A percentile compares a stretch with the other conserved stretches of the same genome.
Evolutionary conservation across 495 filamentous ascomycete species (phyloP).

Genomic region (Penicillium coffeae): DNA sequence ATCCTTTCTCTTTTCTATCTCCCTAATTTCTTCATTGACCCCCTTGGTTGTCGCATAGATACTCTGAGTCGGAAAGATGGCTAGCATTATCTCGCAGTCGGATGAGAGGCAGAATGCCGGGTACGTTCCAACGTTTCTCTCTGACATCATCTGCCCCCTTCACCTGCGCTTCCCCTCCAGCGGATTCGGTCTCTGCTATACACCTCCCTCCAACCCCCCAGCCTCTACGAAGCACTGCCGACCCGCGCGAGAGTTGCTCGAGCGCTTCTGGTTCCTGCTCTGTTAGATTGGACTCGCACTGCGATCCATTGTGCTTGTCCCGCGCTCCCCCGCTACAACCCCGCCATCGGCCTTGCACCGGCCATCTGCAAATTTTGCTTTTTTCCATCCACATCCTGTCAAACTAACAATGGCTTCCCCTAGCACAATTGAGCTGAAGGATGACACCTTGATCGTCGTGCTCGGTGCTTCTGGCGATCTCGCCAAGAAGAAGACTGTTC

Average conservation of each 20-base stretch:
- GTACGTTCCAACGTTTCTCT: conserved; percentile 50
- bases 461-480: conserved; percentile 96
- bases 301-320: conserved; percentile 3
- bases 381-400: not conserved
- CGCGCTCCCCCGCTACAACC: conserved; percentile 13
- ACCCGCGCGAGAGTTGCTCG: not conserved
- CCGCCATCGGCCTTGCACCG: conserved; percentile 11
- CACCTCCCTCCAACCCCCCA: not conserved
- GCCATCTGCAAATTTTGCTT: conserved; percentile 15
- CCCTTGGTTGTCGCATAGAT: conserved; percentile 5
- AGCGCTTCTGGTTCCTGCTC: not conserved
- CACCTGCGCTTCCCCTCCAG: conserved; percentile 8
- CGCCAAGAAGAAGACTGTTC: conserved; percentile 98
- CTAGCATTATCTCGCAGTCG: conserved; percentile 58
- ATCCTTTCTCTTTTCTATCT: conserved; percentile 17
- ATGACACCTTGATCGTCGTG: conserved; percentile 96
- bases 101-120: conserved; percentile 59
- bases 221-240: not conserved
- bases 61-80: conserved; percentile 47
- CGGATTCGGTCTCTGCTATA: conserved; percentile 19
- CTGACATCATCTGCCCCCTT: conserved; percentile 46
- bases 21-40: conserved; percentile 13
- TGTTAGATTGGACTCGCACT: not conserved
- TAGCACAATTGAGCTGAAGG: conserved; percentile 89
- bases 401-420: conserved; percentile 30